These are phyloP conservation scores for Castanea mollissima DNA, from an alignment of 306 rosid genomes.

Conservation along the genomic window DNA sequence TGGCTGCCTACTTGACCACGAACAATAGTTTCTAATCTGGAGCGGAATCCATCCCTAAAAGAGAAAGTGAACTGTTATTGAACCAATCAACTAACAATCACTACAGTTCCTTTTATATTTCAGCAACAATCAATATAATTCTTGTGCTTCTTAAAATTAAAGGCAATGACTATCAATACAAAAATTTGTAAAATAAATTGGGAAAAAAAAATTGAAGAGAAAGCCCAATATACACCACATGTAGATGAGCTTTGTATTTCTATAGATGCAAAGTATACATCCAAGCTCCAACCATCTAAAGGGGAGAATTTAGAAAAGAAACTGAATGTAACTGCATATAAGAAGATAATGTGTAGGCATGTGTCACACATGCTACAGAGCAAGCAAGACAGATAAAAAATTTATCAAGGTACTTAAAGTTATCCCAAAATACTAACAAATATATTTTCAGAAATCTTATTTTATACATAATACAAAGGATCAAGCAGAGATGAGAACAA, in stretches of 20 bases:
- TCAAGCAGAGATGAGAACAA: not conserved
- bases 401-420: too few species aligned
- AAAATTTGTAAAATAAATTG: not conserved
- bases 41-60: conserved; percentile 90
- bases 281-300: conserved; percentile 3
- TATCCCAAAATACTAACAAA: too few species aligned
- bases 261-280: conserved; percentile 11
- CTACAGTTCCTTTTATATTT: conserved; percentile 11
- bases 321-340: not conserved
- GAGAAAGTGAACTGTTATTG: conserved; percentile 28
- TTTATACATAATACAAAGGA: not conserved
- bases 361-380: not conserved
- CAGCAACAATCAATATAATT: conserved; percentile 14
- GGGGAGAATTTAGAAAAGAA: conserved; percentile 4
- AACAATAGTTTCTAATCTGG: conserved; percentile 85
- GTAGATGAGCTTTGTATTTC: not conserved
- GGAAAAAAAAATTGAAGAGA: not conserved
- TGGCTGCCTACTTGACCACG: conserved; percentile 78
- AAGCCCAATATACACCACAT: conserved; percentile 3
- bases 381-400: not conserved
- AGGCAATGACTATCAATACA: not conserved
- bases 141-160: conserved; percentile 18
- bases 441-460: not conserved
- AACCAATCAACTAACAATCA: conserved; percentile 22
- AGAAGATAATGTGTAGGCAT: not conserved